phyloP scores from a whole-genome alignment of 139 green algal genomes.

The Gonium pectorale region DNA sequence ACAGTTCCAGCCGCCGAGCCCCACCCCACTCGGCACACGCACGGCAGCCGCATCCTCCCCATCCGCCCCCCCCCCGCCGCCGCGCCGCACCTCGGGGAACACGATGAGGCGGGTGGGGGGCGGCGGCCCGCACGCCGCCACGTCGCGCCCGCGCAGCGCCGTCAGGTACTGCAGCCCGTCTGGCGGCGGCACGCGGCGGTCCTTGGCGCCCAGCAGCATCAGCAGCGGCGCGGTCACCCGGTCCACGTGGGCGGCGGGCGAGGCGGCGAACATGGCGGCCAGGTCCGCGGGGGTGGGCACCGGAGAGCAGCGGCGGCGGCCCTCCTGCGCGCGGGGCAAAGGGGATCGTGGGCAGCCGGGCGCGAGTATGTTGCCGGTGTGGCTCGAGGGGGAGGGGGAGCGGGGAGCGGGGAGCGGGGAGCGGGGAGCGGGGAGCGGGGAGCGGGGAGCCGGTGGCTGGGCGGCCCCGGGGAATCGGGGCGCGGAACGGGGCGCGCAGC shows the following conservation, averaged over 20 bases:
- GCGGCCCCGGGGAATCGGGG: background rate
- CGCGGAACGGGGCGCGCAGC: too few relatives aligned
- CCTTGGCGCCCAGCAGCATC: slow-evolving; percentile 89
- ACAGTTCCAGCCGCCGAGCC: too few relatives aligned
- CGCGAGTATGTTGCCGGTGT: too few relatives aligned
- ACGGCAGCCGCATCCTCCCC: background rate
- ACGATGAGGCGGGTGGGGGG: slow-evolving; percentile 67
- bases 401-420: too few relatives aligned
- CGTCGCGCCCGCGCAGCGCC: slow-evolving; percentile 65
- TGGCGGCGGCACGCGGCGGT: slow-evolving; percentile 65
- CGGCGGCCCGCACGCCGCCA: slow-evolving; percentile 27
- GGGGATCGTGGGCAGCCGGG: background rate
- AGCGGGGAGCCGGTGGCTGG: too few relatives aligned
- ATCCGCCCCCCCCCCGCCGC: background rate
- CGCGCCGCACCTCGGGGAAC: slow-evolving; percentile 66
- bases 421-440: too few relatives aligned
- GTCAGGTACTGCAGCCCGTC: slow-evolving; percentile 84
- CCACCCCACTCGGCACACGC: too few relatives aligned
- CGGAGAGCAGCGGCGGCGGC: slow-evolving; percentile 53
- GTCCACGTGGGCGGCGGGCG: slow-evolving; percentile 77
- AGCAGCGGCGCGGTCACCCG: slow-evolving; percentile 79
- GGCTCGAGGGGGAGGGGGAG: background rate
- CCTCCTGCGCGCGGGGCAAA: slow-evolving; percentile 54
- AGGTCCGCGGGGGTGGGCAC: slow-evolving; percentile 76
- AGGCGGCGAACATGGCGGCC: slow-evolving; percentile 68